phyloP scores from a whole-genome alignment of 2,329 filamentous ascomycete species.

The Nemania abortiva region DNA sequence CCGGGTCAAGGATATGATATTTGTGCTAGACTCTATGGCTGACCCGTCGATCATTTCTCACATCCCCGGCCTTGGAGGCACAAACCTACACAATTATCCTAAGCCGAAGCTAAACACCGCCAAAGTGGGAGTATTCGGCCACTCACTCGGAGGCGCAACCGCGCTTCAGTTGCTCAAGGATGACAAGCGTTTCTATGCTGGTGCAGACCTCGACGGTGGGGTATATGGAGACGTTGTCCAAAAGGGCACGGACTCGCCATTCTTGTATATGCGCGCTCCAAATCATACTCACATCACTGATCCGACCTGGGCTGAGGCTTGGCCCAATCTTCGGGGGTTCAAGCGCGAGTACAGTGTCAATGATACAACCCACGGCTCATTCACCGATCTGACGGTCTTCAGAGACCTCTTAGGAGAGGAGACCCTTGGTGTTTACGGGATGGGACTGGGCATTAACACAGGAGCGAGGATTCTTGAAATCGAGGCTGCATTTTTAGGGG shows the following conservation, averaged over 20 bases:
- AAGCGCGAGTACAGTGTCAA: constrained; percentile 37
- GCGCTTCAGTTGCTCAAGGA: constrained; percentile 46
- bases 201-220: constrained; percentile 57
- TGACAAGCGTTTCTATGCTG: constrained; percentile 53
- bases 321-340: constrained; percentile 38
- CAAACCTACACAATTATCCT: constrained; percentile 37
- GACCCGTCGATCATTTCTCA: constrained; percentile 45
- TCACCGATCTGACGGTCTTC: constrained; percentile 33
- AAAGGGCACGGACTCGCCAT: constrained; percentile 37
- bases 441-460: constrained; percentile 19
- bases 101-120: constrained; percentile 48
- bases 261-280: constrained; percentile 31
- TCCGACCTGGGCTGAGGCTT: constrained; percentile 30
- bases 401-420: constrained; percentile 25
- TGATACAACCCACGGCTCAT: constrained; percentile 44
- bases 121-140: constrained; percentile 54
- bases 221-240: constrained; percentile 42
- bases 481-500: constrained; percentile 32
- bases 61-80: constrained; percentile 50
- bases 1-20: constrained; percentile 54
- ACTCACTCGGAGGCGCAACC: constrained; percentile 56
- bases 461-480: constrained; percentile 33
- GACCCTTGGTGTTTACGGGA: neutral
- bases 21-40: constrained; percentile 53
- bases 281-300: constrained; percentile 37